Percentiles rank a stretch among this genome's conserved stretches.
These are phyloP conservation scores for Sugiyamaella xylanicola DNA, from an alignment of 1,139 yeast species.

Conservation along the genomic window DNA sequence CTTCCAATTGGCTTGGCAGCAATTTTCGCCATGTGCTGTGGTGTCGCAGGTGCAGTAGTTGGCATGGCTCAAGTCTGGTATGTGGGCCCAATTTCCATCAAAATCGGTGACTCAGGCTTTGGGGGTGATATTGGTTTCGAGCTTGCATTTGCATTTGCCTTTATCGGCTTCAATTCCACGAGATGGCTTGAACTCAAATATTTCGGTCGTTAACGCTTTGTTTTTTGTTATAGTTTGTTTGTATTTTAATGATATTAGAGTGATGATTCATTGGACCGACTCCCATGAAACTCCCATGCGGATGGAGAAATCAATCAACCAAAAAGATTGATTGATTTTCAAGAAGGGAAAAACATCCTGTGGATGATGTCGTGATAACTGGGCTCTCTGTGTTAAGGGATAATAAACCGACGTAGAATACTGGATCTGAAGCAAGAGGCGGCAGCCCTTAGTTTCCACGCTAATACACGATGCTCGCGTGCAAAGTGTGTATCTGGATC, in stretches of 20 bases:
- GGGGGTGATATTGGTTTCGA: slow-evolving; percentile 93
- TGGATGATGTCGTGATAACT: too few relatives aligned
- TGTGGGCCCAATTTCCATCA: slow-evolving; percentile 63
- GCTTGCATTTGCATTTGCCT: slow-evolving; percentile 69
- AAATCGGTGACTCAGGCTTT: slow-evolving; percentile 54
- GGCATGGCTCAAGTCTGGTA: slow-evolving; percentile 91
- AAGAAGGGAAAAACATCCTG: too few relatives aligned
- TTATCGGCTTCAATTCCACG: slow-evolving; percentile 58
- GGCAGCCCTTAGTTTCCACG: too few relatives aligned
- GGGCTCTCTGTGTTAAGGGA: too few relatives aligned
- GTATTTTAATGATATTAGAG: not conserved
- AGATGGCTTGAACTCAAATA: slow-evolving; percentile 62
- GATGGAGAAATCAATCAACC: too few relatives aligned
- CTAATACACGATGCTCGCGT: too few relatives aligned
- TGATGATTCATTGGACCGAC: slow-evolving; percentile 2
- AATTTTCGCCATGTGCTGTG: slow-evolving; percentile 72
- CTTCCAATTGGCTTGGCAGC: slow-evolving; percentile 83
- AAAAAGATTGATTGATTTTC: too few relatives aligned
- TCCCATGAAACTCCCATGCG: too few relatives aligned
- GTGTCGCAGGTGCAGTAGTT: slow-evolving; percentile 79
- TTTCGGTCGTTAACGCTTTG: slow-evolving; percentile 32
- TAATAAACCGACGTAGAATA: too few relatives aligned
- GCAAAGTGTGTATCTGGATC: too few relatives aligned
- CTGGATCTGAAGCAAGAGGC: too few relatives aligned
- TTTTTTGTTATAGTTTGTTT: not conserved